Base-by-base conservation (phyloP, 352 stramenopile species). In the Globisporangium irregulare region DNA sequence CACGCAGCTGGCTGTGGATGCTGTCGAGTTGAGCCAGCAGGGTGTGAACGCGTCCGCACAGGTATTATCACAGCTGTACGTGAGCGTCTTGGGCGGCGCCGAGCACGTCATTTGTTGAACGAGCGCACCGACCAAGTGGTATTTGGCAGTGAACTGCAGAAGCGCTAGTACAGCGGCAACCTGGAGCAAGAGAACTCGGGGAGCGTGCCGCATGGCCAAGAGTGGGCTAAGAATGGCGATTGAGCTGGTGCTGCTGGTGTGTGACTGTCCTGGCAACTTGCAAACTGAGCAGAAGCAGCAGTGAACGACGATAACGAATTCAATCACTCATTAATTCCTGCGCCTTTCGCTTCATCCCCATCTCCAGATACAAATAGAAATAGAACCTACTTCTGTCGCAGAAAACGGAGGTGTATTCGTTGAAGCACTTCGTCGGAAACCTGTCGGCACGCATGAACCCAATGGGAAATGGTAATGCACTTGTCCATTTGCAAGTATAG, bases 41-140 rank as follows among this genome's bases (percentile, higher is more conserved):
- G 57, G 57, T 6, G 57, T 34, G 57, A 51, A 53, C 32, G 34
- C 18, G 34, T 62, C 29, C 10, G n/a, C 5, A 7, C 53, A 62
- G 25, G n/a, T n/a, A 5, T 24, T 14, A 22, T 53, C 57, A 22
- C 32, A 62, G 10, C 20, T 14, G n/a, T 51, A 62, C 34, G 57
- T 34, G 34, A 62, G 57, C 34, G 57, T 62, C n/a, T 62, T 62
- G 12, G 34, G 20, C 1, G 32, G 56, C n/a, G 56, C 32, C 8
- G 32, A 3, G 32, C 56, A 62, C 20, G 56, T 10, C 20, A 8
- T n/a, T 8, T 51, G n/a, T 12, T 48, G 41, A 0, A 4, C 57
- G 6, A 29, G 34, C 0, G 38, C 57, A n/a, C 6, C 4, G 8
- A 6, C 57, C 15, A 15, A 48, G 41, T 48, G 41, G 1, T 48